Base-by-base conservation (phyloP, 495 filamentous ascomycete species). In the Pyronema domesticum region DNA sequence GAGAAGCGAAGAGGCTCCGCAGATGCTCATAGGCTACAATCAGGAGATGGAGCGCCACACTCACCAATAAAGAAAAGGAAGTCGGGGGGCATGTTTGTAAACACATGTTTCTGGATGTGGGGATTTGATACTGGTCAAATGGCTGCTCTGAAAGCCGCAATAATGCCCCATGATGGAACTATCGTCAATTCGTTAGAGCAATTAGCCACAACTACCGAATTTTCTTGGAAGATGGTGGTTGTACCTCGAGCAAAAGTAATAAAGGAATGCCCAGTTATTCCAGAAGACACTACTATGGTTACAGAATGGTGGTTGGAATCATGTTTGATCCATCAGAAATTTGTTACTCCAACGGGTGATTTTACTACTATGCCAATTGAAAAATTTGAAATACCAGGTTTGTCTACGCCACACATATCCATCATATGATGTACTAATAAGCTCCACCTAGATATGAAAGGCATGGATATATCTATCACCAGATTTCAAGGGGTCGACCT, bases 271-370 rank as follows among this genome's bases (percentile, higher is more conserved):
- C 37, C 37, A 30, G 46, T 43, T 19, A 53, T 52, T 37, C 7
- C 40, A 52, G 58, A 43, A 1, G 33, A 44, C 45, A 39, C 56
- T 14, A 45, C 39, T 36, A 67, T 80, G 43, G 82, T 94, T 37
- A 95, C 86, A 8, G 85, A 94, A 58, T 91, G 89, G 74, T 98
- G 89, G 80, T 72, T 96, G 37, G 91, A 98, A 68, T 74, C 78
- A 43, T 96, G 89, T 65, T 69, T 96, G 35, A 77, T 86, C 60
- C 74, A 78, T 13, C 86, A 84, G 60, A 70, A 66, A 7, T 74
- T 87, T 54, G 76, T 86, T 37, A 71, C 80, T 8, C 86, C 88
- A n/a, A 66, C 70, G 48, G 42, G 36, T 9, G 75, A 89, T 64
- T 72, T 85, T 53, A 76, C 85, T 19, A 85, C 82, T 56, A 80